Conservation (phyloP, 2,329 filamentous ascomycete species). For the Phyllosticta paracitricarpa region DNA sequence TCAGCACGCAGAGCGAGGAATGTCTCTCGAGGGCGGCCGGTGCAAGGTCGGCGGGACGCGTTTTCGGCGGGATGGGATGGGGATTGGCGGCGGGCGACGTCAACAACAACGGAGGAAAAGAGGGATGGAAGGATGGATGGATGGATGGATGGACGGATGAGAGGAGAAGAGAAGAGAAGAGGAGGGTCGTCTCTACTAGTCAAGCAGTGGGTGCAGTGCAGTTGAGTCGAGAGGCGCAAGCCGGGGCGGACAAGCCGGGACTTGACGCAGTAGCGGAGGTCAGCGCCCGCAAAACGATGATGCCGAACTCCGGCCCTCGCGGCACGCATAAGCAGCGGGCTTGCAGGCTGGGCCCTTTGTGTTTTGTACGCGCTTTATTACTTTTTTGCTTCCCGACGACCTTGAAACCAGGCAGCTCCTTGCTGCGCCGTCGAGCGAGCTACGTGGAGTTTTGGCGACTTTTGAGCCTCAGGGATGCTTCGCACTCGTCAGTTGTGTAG, state of each 20-base stretch:
- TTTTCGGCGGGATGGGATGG: slow-evolving; percentile 5
- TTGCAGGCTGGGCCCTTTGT: too few species aligned
- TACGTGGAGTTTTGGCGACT: background rate
- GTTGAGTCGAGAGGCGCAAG: too few species aligned
- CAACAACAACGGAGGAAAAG: background rate
- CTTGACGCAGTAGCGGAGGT: background rate
- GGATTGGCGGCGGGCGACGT: background rate
- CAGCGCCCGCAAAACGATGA: slow-evolving; percentile 5
- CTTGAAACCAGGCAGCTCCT: background rate
- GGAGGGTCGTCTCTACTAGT: too few species aligned
- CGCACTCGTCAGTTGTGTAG: background rate
- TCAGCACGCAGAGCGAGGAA: slow-evolving; percentile 9
- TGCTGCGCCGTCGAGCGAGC: background rate
- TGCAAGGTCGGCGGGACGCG: slow-evolving; percentile 10
- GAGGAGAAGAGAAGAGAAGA: too few species aligned
- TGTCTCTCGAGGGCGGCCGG: background rate
- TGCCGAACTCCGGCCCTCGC: slow-evolving; percentile 4
- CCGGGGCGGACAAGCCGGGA: background rate
- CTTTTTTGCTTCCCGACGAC: background rate
- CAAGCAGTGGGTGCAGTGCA: too few species aligned
- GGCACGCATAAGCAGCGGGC: background rate
- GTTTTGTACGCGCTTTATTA: background rate
- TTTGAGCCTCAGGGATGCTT: background rate
- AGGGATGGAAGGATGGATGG: too few species aligned
- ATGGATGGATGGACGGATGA: too few species aligned